Percentiles rank a stretch among this genome's conserved stretches.
Conservation (phyloP, 2,329 filamentous ascomycete genomes). For the Coniella vitis region DNA sequence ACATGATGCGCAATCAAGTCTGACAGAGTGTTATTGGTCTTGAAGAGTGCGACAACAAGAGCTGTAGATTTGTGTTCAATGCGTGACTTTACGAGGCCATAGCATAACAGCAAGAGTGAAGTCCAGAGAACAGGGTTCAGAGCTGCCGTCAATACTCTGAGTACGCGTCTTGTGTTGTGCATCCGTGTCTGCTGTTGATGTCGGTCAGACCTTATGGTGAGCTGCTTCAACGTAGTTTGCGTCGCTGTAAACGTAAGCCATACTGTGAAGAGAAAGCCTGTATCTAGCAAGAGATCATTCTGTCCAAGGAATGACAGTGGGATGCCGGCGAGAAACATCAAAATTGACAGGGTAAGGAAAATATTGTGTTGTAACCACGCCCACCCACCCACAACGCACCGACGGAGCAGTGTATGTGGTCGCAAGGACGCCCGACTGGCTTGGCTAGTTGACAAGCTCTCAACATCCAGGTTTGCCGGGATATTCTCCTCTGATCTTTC, state of each 20-base stretch:
- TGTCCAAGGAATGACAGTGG: conserved; percentile 30
- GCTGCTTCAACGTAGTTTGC: conserved; percentile 31
- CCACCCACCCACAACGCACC: not conserved
- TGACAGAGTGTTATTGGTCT: conserved; percentile 25
- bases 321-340: conserved; percentile 31
- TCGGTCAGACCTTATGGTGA: not conserved
- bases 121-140: conserved; percentile 44
- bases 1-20: no score
- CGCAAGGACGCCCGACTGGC: not conserved
- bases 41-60: conserved; percentile 22
- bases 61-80: conserved; percentile 17
- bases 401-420: not conserved
- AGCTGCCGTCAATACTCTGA: conserved; percentile 28
- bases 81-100: conserved; percentile 32
- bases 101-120: conserved; percentile 37
- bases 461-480: not conserved
- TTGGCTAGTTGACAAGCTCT: not conserved
- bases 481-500: not conserved
- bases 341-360: conserved; percentile 25
- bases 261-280: conserved; percentile 38
- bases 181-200: conserved; percentile 10
- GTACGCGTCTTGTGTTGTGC: conserved; percentile 11
- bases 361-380: conserved; percentile 6
- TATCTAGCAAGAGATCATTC: conserved; percentile 37
- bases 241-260: conserved; percentile 38